phyloP scores from a whole-genome alignment of 768 basidiomycete species.

The Leccinum aurantiacum region DNA sequence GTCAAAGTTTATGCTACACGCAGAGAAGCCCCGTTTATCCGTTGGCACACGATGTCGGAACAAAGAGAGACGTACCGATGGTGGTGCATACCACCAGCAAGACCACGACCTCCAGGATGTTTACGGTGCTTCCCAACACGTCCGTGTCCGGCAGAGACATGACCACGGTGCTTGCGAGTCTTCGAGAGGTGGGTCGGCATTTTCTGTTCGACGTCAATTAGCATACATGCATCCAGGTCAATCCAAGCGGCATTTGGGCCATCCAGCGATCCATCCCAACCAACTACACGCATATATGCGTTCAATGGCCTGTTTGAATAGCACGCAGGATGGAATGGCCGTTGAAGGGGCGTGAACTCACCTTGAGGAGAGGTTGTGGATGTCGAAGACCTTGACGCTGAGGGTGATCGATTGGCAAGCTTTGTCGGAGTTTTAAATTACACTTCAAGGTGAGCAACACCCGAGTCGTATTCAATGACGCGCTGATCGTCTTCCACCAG shows the following conservation, averaged over 20 bases:
- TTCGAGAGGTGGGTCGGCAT: slow-evolving; percentile 98
- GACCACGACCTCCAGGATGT: slow-evolving; percentile 99
- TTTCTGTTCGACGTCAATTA: slow-evolving; percentile 37
- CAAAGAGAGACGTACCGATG: slow-evolving; percentile 68
- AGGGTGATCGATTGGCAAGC: slow-evolving; percentile 5
- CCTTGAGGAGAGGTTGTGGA: slow-evolving; percentile 62
- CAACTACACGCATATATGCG: slow-evolving; percentile 17
- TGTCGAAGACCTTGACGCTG: slow-evolving; percentile 37
- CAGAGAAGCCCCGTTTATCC: not conserved
- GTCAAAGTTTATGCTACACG: slow-evolving; percentile 86
- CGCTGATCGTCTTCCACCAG: slow-evolving; percentile 13
- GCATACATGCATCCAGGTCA: slow-evolving; percentile 22
- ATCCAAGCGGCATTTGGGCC: slow-evolving; percentile 39
- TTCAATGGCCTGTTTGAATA: slow-evolving; percentile 7
- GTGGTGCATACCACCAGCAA: slow-evolving; percentile 99
- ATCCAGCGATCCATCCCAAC: slow-evolving; percentile 51
- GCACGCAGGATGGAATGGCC: slow-evolving; percentile 18
- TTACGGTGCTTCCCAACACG: slow-evolving; percentile 99
- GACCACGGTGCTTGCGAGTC: slow-evolving; percentile 98
- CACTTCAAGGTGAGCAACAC: not conserved
- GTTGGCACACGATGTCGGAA: not conserved
- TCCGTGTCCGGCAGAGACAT: slow-evolving; percentile 99
- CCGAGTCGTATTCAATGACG: not conserved
- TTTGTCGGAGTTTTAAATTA: slow-evolving; percentile 31
- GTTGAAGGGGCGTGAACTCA: slow-evolving; percentile 44